Evolutionary conservation across 495 filamentous ascomycete species (phyloP).

Genomic region (Aspergillus taichungensis): DNA sequence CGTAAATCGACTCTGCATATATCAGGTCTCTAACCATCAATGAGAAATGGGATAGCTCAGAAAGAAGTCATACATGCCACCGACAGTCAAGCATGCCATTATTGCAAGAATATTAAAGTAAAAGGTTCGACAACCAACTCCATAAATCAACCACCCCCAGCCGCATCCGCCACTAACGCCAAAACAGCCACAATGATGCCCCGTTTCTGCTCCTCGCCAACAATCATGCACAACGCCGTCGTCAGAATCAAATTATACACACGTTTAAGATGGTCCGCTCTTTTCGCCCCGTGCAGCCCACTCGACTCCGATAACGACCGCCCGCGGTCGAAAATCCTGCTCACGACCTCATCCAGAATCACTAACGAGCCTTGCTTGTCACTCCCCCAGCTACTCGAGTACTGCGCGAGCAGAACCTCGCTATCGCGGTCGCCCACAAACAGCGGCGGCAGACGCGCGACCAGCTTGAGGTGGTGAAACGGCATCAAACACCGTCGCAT

Average conservation of each 20-base stretch:
- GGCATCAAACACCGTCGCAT: slow-evolving; percentile 4
- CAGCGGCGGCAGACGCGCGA: neutral
- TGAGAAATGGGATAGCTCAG: no score
- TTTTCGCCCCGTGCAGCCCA: neutral
- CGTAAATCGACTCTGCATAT: no score
- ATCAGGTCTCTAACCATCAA: no score
- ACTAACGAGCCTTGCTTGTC: slow-evolving; percentile 5
- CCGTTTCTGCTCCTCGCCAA: slow-evolving; percentile 15
- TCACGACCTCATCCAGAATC: slow-evolving; percentile 7
- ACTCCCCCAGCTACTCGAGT: neutral
- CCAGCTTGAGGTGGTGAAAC: slow-evolving; percentile 9
- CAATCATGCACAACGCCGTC: slow-evolving; percentile 14
- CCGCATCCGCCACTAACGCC: no score
- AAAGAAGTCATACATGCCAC: no score
- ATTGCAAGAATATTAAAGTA: no score
- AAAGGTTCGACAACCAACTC: neutral
- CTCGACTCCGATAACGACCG: no score
- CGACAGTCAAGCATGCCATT: no score
- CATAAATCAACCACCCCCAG: neutral
- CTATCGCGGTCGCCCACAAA: neutral
- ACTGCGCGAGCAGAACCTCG: slow-evolving; percentile 3
- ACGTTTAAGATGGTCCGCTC: neutral
- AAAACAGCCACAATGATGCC: neutral
- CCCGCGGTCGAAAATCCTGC: slow-evolving; percentile 1
- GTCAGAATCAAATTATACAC: slow-evolving; percentile 7